These are phyloP conservation scores for Hymenoscyphus linearis DNA, from an alignment of 2,329 filamentous ascomycete species.

Conservation along the genomic window DNA sequence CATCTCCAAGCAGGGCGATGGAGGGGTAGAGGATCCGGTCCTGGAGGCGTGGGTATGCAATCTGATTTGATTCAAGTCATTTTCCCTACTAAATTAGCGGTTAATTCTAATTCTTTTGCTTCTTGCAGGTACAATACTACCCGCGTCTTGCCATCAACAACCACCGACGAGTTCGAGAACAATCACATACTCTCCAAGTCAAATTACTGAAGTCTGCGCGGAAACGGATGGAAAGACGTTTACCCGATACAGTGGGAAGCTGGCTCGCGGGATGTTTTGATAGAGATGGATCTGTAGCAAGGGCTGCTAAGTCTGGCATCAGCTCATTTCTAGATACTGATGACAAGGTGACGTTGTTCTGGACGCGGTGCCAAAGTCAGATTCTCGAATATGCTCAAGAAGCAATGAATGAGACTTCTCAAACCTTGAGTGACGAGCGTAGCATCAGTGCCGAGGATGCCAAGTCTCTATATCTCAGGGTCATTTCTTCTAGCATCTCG, in stretches of 20 bases:
- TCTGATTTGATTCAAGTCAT: background rate
- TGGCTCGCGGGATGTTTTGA: slow-evolving; percentile 92
- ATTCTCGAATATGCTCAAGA: slow-evolving; percentile 79
- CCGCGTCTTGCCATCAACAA: slow-evolving; percentile 88
- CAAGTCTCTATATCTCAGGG: slow-evolving; percentile 77
- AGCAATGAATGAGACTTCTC: slow-evolving; percentile 72
- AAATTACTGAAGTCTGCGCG: slow-evolving; percentile 58
- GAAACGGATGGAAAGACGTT: slow-evolving; percentile 75
- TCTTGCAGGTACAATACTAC: slow-evolving; percentile 71
- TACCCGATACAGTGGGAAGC: slow-evolving; percentile 74
- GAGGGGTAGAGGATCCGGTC: slow-evolving; percentile 72
- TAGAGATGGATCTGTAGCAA: slow-evolving; percentile 69
- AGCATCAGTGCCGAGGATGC: slow-evolving; percentile 80
- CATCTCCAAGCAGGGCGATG: slow-evolving; percentile 48
- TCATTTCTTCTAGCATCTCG: slow-evolving; percentile 52
- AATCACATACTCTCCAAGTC: slow-evolving; percentile 70
- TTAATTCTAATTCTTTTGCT: slow-evolving; percentile 36
- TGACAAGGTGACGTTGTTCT: slow-evolving; percentile 73
- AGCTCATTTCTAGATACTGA: slow-evolving; percentile 69
- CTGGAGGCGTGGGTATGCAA: slow-evolving; percentile 76
- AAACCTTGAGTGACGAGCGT: slow-evolving; percentile 84
- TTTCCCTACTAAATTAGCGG: slow-evolving; percentile 12
- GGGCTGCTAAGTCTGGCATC: slow-evolving; percentile 73
- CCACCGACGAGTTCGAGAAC: slow-evolving; percentile 78
- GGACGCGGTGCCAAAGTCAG: slow-evolving; percentile 72